Evolutionary conservation across 306 rosid genomes (phyloP).

Genomic region (Purshia tridentata): DNA sequence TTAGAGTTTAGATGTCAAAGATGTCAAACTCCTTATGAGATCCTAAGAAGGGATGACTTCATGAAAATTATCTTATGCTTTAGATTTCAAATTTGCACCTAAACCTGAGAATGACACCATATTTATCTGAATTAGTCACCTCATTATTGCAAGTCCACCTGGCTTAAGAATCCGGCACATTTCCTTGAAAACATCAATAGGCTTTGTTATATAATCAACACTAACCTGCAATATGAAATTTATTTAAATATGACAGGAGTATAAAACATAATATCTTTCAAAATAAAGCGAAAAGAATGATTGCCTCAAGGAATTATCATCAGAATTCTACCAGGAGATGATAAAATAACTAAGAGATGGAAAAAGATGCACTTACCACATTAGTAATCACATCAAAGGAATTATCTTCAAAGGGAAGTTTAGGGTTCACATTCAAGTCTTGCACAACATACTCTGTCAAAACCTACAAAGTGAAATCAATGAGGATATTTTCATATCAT

Average conservation of each 20-base stretch:
- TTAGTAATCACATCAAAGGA: slow-evolving; percentile 72
- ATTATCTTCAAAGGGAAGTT: slow-evolving; percentile 65
- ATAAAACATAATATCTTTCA: background rate
- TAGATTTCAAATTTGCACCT: background rate
- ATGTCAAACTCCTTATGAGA: background rate
- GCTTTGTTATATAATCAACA: slow-evolving; percentile 75
- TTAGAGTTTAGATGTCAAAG: too few relatives aligned
- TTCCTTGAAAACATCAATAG: slow-evolving; percentile 70
- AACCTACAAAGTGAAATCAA: slow-evolving; percentile 46
- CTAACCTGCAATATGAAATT: slow-evolving; percentile 55
- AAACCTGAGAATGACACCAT: background rate
- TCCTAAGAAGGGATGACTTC: background rate
- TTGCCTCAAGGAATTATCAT: background rate
- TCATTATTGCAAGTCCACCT: slow-evolving; percentile 74
- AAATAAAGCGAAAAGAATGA: background rate
- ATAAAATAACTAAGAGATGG: background rate
- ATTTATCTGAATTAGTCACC: slow-evolving; percentile 32
- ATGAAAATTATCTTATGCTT: background rate
- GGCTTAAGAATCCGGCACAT: slow-evolving; percentile 71
- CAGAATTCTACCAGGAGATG: background rate
- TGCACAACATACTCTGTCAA: slow-evolving; percentile 62
- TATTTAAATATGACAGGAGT: background rate
- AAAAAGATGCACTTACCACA: slow-evolving; percentile 46
- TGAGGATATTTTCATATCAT: background rate
- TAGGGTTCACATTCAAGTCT: slow-evolving; percentile 74